These are phyloP conservation scores for Parvularia atlantis DNA, from an alignment of 78 protist species.

Conservation along the genomic window DNA sequence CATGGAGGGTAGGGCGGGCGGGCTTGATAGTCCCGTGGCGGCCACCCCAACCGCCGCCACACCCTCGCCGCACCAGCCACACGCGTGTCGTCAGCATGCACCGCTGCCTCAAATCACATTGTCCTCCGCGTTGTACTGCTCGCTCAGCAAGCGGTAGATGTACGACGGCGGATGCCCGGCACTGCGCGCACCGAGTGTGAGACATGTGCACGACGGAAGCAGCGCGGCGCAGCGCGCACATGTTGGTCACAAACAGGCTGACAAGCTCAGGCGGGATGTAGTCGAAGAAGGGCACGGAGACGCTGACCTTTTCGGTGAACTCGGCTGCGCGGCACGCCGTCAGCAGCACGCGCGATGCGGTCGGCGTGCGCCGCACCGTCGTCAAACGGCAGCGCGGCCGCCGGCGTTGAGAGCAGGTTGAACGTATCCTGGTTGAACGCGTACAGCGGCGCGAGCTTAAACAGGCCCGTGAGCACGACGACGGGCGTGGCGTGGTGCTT, in stretches of 20 bases:
- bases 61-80: too few relatives aligned
- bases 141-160: constrained; percentile 65
- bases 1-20: too few relatives aligned
- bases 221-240: constrained; percentile 1
- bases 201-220: not conserved
- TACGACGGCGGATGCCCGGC: constrained; percentile 67
- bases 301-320: too few relatives aligned
- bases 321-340: too few relatives aligned
- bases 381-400: constrained; percentile 28
- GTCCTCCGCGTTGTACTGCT: constrained; percentile 60
- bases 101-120: too few relatives aligned
- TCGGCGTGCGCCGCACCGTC: not conserved
- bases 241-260: constrained; percentile 71
- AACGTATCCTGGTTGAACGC: constrained; percentile 66
- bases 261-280: constrained; percentile 82
- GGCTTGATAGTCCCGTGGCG: too few relatives aligned
- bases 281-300: constrained; percentile 80
- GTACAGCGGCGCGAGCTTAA: constrained; percentile 65
- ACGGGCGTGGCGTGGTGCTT: constrained; percentile 72
- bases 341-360: too few relatives aligned
- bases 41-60: too few relatives aligned
- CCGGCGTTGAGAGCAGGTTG: constrained; percentile 17
- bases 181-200: not conserved
- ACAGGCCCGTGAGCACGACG: constrained; percentile 69
- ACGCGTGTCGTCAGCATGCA: too few relatives aligned